Base-by-base conservation (phyloP, 371 early-diverging fungal species). In the Zychaea mexicana region DNA sequence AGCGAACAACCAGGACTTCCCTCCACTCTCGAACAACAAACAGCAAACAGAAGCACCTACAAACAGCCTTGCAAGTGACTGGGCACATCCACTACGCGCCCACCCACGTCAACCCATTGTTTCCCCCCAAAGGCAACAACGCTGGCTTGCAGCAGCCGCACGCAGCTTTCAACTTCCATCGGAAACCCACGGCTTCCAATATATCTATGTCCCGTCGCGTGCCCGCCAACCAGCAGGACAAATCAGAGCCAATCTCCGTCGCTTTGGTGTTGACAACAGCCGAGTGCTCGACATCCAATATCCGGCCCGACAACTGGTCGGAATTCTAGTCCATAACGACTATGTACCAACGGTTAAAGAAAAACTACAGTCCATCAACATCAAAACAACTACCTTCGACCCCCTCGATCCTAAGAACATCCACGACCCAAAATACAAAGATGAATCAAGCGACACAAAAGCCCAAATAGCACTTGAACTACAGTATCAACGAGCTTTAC, bases 271-370 rank as follows among this genome's bases (percentile, higher is more conserved):
- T 8, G 57, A 57, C 0, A 65, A 60, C 31, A 39, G 32, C 6
- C 56, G 66, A 3, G 22, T 66, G 1, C 60, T 66, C 3, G 54
- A 66, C 21, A 22, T 66, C 5, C 61, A 61, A 26, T 66, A 61
- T 24, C 62, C 62, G 3, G 57, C 38, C n/a, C 1, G 53, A 3
- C 54, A 61, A 32, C 2, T 61, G 0, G 56, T 56, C 2, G 59
- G 57, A 1, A 19, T 61, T 13, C 52, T 66, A 0, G 57, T 58
- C 0, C 62, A 61, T 32, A 61, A 57, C 27, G 62, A 66, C 3
- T 66, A 53, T 57, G 62, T 42, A 12, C n/a, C 30, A 55, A 17
- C 26, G 10, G 46, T 60, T 27, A 31, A 33, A 58, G 1, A 45
- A 52, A 3, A n/a, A n/a, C 46, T 21, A 53, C 26, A 53, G 26